Evolutionary conservation across 495 filamentous ascomycete genomes (phyloP).

Genomic region (Xylaria flabelliformis): DNA sequence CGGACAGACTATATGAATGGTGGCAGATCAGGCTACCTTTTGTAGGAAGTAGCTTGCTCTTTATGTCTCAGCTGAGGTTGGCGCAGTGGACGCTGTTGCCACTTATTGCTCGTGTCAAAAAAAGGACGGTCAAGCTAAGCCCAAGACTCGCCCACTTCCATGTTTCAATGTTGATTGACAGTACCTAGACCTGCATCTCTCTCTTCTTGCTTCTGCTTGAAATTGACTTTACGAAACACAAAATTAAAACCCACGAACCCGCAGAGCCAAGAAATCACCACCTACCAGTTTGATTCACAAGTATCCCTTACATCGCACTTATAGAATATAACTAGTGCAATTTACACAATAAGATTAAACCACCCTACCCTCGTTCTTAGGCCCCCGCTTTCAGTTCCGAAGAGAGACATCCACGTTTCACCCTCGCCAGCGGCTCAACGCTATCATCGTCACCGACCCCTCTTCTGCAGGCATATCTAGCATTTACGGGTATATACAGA

Average conservation of each 20-base stretch:
- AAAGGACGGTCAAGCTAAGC: conserved; percentile 21
- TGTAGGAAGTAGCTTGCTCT: neutral
- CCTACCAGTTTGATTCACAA: neutral
- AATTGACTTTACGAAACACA: neutral
- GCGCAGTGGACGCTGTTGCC: conserved; percentile 1
- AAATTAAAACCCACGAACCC: neutral
- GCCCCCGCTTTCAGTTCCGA: neutral
- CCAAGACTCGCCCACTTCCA: neutral
- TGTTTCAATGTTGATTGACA: conserved; percentile 8
- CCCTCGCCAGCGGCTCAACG: neutral
- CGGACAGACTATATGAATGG: neutral
- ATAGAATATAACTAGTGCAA: neutral
- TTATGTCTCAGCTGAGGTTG: conserved; percentile 6
- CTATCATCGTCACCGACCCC: conserved; percentile 1
- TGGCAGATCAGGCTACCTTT: neutral
- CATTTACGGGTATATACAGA: too few relatives aligned
- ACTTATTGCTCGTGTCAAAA: conserved; percentile 11
- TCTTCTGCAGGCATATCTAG: conserved; percentile 1
- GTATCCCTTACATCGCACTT: neutral
- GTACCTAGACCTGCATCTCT: conserved; percentile 4
- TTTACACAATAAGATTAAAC: neutral
- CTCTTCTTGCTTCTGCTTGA: neutral
- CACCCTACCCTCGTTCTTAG: neutral
- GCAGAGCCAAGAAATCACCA: neutral
- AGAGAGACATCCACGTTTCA: neutral